Percentiles rank a stretch among this genome's conserved stretches.
Conservation (phyloP, 2,329 filamentous ascomycete species). For the Penicillium freii region DNA sequence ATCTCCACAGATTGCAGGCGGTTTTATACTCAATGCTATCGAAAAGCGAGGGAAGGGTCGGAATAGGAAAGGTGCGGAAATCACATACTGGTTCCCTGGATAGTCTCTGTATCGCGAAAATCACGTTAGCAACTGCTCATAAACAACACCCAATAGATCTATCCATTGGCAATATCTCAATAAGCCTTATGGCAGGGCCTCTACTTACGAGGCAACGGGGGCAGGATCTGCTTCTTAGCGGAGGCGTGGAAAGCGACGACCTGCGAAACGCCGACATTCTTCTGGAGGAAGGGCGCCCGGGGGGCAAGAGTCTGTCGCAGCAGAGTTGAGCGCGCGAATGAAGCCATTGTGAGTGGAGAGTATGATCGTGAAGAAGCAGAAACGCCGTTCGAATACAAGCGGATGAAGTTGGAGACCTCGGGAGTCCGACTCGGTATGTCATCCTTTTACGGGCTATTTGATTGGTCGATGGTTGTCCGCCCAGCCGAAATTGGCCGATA, state of each 20-base stretch:
- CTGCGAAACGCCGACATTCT: constrained; percentile 46
- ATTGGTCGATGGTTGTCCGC: constrained; percentile 37
- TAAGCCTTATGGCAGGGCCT: neutral
- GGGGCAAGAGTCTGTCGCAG: constrained; percentile 39
- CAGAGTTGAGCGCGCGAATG: constrained; percentile 40
- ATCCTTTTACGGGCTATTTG: constrained; percentile 37
- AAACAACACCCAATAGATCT: neutral
- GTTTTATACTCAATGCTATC: neutral
- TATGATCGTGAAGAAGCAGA: constrained; percentile 17
- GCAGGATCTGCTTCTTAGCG: constrained; percentile 70
- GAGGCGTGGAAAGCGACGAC: constrained; percentile 85
- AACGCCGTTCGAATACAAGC: constrained; percentile 21
- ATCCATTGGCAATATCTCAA: neutral
- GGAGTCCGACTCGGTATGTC: constrained; percentile 41
- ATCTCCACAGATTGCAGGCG: neutral
- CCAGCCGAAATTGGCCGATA: constrained; percentile 43
- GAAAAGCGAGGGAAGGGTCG: constrained; percentile 2
- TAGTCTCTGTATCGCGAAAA: constrained; percentile 56
- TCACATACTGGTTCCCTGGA: constrained; percentile 70
- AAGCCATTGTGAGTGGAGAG: constrained; percentile 39
- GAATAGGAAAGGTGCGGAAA: constrained; percentile 4
- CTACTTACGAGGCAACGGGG: constrained; percentile 77
- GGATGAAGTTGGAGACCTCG: constrained; percentile 40
- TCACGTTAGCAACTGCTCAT: constrained; percentile 44
- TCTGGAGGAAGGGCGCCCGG: constrained; percentile 35